A percentile compares a stretch with the other conserved stretches of the same genome.
Conservation (phyloP, 148 eudicot species). For the Rhododendron mucronatum region DNA sequence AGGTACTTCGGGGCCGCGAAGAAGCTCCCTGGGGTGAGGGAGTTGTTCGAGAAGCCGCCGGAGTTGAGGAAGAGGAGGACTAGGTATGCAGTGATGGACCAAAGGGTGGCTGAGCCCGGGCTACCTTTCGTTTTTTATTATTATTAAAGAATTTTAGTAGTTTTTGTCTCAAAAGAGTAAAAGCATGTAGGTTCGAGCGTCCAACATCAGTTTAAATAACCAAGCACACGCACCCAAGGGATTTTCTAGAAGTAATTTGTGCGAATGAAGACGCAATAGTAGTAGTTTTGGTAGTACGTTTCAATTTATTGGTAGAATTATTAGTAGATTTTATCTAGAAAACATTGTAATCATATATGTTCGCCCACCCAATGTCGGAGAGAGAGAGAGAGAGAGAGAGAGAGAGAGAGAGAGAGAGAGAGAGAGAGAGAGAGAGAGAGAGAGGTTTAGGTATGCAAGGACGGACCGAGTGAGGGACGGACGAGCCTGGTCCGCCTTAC, state of each 20-base stretch:
- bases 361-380: background rate
- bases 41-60: slow-evolving; percentile 88
- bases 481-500: background rate
- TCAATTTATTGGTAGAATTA: background rate
- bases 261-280: background rate
- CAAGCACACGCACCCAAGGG: background rate
- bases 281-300: background rate
- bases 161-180: background rate
- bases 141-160: background rate
- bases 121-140: no score
- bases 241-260: background rate
- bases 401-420: no score
- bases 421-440: no score
- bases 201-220: background rate
- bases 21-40: slow-evolving; percentile 84
- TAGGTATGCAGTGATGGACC: slow-evolving; percentile 19
- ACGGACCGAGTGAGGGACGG: background rate
- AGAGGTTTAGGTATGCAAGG: background rate
- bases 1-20: slow-evolving; percentile 93
- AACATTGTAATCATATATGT: background rate
- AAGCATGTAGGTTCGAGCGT: background rate
- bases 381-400: no score
- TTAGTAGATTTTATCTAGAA: background rate
- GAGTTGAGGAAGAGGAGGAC: slow-evolving; percentile 81
- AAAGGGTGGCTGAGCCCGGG: background rate